Base-by-base conservation (phyloP, 805 yeast species). In the Candida cerambycidarum region DNA sequence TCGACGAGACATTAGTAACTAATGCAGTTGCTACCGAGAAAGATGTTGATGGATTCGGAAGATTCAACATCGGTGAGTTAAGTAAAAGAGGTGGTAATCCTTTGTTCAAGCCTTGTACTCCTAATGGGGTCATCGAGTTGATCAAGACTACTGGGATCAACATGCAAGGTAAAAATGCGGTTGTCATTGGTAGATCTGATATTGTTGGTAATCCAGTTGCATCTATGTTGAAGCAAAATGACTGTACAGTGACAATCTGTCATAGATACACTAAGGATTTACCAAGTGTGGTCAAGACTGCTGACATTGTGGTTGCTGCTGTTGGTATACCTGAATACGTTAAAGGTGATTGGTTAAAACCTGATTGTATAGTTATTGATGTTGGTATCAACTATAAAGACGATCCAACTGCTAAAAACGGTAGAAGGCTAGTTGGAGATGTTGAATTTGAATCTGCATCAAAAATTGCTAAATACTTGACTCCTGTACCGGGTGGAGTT, bases 121-220 rank as follows among this genome's bases (percentile, higher is more conserved):
- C 99, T 42, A 82, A 83, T 66, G 99, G 99, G 45, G 80, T 89
- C 55, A 83, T 92, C 72, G 85, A 82, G 56, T 70, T 92, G 57
- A 73, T 92, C 57, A 79, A 84, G 54, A 75, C 82, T 50, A 78
- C 87, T 38, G 80, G 83, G 7, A 79, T 88, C 18, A 65, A 70
- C 24, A 67, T 89, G 44, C 62, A 78, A n/a, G 97, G 97, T 43
- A 79, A 87, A 54, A 76, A 76, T 48, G 96, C 95, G 14, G 96
- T 90, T 45, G 98, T 92, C 16, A 71, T 93, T 46, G 98, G 99
- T 42, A 80, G 98, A 61, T 86, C 96, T 15, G 97, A 93, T 61
- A 92, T 92, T 54, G 99, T 92, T 29, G 99, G 99, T 44, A 81
- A 85, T 38, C 99, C 99, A 30, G 89, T 90, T 11, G 85, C 97